Conservation (phyloP, 2,329 filamentous ascomycete species). For the Sporothrix variecibatus region DNA sequence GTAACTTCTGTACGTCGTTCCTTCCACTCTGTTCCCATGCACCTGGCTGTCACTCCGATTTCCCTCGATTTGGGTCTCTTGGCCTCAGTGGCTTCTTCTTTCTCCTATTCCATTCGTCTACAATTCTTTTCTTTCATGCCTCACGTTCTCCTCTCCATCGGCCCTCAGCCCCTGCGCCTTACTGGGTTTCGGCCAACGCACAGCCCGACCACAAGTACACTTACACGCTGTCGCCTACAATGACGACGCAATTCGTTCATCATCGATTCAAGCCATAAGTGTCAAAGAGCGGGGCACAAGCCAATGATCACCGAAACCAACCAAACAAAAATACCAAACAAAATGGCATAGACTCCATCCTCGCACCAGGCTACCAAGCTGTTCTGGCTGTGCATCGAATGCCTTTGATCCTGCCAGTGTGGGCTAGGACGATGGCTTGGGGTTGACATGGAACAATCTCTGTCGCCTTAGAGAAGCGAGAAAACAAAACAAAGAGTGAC, state of each 20-base stretch:
- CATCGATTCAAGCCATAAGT: neutral
- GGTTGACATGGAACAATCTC: neutral
- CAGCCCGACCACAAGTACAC: neutral
- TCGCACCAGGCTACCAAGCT: neutral
- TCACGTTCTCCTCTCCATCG: neutral
- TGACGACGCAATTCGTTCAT: neutral
- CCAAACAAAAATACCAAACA: neutral
- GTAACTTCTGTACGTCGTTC: neutral
- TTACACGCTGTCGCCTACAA: neutral
- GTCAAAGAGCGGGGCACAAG: neutral
- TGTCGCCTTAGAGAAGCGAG: neutral
- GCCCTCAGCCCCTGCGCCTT: slow-evolving; percentile 1
- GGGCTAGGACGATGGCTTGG: neutral
- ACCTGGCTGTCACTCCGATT: neutral
- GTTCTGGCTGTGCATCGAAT: neutral
- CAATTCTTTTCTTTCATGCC: neutral
- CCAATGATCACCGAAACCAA: neutral
- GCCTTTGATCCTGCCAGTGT: neutral
- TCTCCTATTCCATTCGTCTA: neutral
- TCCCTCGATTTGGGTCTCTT: neutral
- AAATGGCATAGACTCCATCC: neutral
- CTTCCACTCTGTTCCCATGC: neutral
- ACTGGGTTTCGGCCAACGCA: neutral
- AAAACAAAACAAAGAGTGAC: neutral
- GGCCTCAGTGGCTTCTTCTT: neutral